Evolutionary conservation across 495 filamentous ascomycete genomes (phyloP), one percentile per base, ranked within the genome.

Genomic region (Acidiella bohemica): DNA sequence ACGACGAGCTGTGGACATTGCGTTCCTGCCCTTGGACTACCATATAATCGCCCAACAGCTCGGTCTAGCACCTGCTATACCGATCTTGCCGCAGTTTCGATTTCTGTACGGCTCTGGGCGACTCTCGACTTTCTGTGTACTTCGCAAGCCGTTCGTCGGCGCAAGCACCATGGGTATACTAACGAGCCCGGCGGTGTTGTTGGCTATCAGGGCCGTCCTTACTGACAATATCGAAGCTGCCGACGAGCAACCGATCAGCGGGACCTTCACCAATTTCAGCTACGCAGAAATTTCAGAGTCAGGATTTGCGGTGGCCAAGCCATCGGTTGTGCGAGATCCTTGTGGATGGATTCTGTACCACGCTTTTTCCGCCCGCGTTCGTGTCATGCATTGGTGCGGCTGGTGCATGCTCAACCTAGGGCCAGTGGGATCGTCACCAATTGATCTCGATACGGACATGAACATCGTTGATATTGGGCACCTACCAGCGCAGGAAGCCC

Each of bases 21-120:
- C 24, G 9, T 23, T 51, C 7, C 43, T 51, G 12, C 47, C 47
- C 8, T 32, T 51, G 9, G 1, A 29, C 8, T 46, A 42, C 42
- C 30, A 36, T 28, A 17, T 17, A n/a, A 36, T 13, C 6, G 42
- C 43, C 6, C 47, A 51, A 26, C 30, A 25, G 5, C 28, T 51
- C 13, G 32, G 32, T 24, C 38, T 51, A 13, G 47, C 47, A 8
- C 47, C 47, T 6, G n/a, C 38, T 3, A 34, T 18, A 10, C 47
- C 42, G 13, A 12, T 46, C 3, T 24, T 51, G 2, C 47, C 43
- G 0, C 25, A 30, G n/a, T 17, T 29, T n/a, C 7, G 20, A 2
- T 4, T 14, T 6, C 12, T 45, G 8, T 11, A 36, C 1, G 35
- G 30, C 5, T 29, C n/a, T n/a, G n/a, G 17, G 10, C 16, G 32